Percentiles rank a stretch among this genome's conserved stretches.
These are phyloP conservation scores for Ustilago curta DNA, from an alignment of 1,284 basidiomycete species.

Conservation along the genomic window DNA sequence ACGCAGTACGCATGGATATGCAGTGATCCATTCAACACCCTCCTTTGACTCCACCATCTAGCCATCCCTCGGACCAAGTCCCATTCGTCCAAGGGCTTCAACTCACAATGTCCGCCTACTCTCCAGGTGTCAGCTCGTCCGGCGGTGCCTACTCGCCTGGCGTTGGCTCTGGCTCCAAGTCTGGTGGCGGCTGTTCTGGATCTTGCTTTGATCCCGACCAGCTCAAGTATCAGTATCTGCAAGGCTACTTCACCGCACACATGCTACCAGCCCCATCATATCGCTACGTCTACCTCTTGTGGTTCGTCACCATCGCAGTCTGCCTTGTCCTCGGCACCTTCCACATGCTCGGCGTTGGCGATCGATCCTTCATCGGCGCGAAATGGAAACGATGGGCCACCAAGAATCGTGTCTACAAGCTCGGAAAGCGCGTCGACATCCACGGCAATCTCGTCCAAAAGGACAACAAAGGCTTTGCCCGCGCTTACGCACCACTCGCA, in stretches of 20 bases:
- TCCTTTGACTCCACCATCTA: background rate
- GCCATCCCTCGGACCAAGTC: no score
- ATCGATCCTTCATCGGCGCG: conserved; percentile 60
- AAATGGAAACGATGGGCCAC: conserved; percentile 63
- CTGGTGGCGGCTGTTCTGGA: conserved; percentile 44
- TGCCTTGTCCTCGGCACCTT: conserved; percentile 64
- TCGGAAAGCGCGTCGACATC: conserved; percentile 46
- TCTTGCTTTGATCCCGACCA: conserved; percentile 49
- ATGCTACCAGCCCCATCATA: conserved; percentile 70
- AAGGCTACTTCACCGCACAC: conserved; percentile 69
- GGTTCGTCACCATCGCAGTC: conserved; percentile 66
- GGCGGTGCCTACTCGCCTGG: conserved; percentile 44
- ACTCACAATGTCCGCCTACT: conserved; percentile 27
- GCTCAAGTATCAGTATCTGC: conserved; percentile 57
- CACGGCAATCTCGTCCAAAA: conserved; percentile 34
- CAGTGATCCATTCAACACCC: background rate
- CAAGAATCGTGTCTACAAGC: conserved; percentile 56
- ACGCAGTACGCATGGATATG: conserved; percentile 6
- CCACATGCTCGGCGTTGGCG: conserved; percentile 64
- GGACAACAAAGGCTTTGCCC: conserved; percentile 31
- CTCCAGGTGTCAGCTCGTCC: conserved; percentile 26
- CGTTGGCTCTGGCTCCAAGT: conserved; percentile 15
- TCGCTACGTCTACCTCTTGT: conserved; percentile 71
- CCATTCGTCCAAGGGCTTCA: background rate
- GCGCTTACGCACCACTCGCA: conserved; percentile 26